Conservation (phyloP, 2,329 filamentous ascomycete species). For the Chrysoporthe cubensis region DNA sequence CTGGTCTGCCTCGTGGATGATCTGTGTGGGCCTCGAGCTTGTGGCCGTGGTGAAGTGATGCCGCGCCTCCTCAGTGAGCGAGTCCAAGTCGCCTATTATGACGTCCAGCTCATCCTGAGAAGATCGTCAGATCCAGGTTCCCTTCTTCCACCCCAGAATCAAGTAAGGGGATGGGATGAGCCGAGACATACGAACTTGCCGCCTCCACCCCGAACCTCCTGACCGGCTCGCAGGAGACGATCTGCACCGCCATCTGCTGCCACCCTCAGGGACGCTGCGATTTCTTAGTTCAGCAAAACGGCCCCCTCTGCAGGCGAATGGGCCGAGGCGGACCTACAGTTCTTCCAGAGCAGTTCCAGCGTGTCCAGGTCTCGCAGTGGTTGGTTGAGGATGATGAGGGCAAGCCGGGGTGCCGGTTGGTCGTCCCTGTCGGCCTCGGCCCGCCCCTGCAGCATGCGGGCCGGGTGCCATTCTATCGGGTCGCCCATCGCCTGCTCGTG, state of each 20-base stretch:
- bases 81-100: conserved; percentile 93
- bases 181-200: conserved; percentile 41
- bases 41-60: conserved; percentile 67
- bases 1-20: conserved; percentile 78
- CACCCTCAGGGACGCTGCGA: conserved; percentile 65
- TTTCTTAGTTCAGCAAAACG: conserved; percentile 7
- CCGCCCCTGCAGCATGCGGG: conserved; percentile 28
- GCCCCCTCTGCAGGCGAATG: neutral
- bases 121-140: neutral
- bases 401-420: conserved; percentile 36
- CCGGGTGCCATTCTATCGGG: conserved; percentile 34
- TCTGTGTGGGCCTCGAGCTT: conserved; percentile 50
- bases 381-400: conserved; percentile 57
- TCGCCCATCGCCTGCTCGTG: conserved; percentile 9
- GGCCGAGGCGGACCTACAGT: conserved; percentile 42
- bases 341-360: conserved; percentile 55
- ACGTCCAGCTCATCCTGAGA: conserved; percentile 63
- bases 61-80: conserved; percentile 65
- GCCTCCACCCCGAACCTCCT: conserved; percentile 25
- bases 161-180: neutral
- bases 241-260: conserved; percentile 95
- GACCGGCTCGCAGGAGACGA: conserved; percentile 57
- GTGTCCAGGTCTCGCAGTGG: conserved; percentile 50
- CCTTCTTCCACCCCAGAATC: neutral
- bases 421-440: conserved; percentile 2